These are phyloP conservation scores for Sporothrix schenckii DNA, from an alignment of 2,329 filamentous ascomycete species.

Conservation along the genomic window DNA sequence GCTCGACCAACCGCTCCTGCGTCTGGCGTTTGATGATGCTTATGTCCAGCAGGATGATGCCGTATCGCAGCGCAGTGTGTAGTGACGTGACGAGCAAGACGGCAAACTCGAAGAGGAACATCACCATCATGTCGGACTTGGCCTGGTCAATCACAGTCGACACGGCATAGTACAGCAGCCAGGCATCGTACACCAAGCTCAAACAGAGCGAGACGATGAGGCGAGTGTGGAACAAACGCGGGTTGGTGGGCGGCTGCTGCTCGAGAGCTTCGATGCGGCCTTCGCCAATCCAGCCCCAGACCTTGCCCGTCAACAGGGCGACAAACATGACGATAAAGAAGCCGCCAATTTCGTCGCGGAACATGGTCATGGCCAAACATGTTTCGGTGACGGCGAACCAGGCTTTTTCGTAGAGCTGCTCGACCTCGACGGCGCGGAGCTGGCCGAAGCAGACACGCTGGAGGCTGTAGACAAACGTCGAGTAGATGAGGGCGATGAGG, in stretches of 20 bases:
- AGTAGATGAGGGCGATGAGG: conserved; percentile 78
- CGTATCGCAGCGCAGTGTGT: conserved; percentile 78
- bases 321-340: conserved; percentile 98
- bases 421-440: conserved; percentile 89
- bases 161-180: conserved; percentile 79
- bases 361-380: conserved; percentile 96
- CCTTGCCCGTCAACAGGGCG: conserved; percentile 85
- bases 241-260: conserved; percentile 90
- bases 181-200: conserved; percentile 77
- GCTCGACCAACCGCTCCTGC: conserved; percentile 65
- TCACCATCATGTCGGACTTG: conserved; percentile 98
- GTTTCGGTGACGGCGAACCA: conserved; percentile 99
- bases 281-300: conserved; percentile 98
- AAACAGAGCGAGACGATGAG: conserved; percentile 77
- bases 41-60: conserved; percentile 76
- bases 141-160: conserved; percentile 83
- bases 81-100: conserved; percentile 78
- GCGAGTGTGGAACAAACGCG: conserved; percentile 81
- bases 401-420: conserved; percentile 94
- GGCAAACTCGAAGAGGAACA: conserved; percentile 98
- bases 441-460: conserved; percentile 89
- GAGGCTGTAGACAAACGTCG: conserved; percentile 79
- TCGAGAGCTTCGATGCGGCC: conserved; percentile 92
- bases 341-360: conserved; percentile 89
- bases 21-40: conserved; percentile 76